These are phyloP conservation scores for Boletus rubroflammeus DNA, from an alignment of 768 basidiomycete species.

Conservation along the genomic window DNA sequence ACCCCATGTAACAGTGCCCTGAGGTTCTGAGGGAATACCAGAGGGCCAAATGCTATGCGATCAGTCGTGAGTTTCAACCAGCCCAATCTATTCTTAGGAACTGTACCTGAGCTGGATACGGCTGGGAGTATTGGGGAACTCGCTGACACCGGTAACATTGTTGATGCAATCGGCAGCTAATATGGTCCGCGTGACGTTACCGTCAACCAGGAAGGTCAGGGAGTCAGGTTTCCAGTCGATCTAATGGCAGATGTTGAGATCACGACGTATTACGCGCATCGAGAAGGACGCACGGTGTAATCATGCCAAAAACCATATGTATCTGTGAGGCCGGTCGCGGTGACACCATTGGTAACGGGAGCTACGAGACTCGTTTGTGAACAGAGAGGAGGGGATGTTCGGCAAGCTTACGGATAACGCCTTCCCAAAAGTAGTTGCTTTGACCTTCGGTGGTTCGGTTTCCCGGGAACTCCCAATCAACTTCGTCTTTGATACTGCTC, in stretches of 20 bases:
- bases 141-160: slow-evolving; percentile 45
- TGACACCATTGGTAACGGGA: slow-evolving; percentile 46
- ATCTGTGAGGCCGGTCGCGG: slow-evolving; percentile 49
- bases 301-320: slow-evolving; percentile 72
- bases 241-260: slow-evolving; percentile 33
- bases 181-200: slow-evolving; percentile 65
- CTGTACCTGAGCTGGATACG: slow-evolving; percentile 74
- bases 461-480: slow-evolving; percentile 86
- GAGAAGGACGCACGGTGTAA: slow-evolving; percentile 52
- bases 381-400: background rate
- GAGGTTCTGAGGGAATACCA: slow-evolving; percentile 55
- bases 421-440: slow-evolving; percentile 81
- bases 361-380: slow-evolving; percentile 29
- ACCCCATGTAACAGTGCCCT: slow-evolving; percentile 75
- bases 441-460: slow-evolving; percentile 60
- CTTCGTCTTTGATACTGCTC: slow-evolving; percentile 81
- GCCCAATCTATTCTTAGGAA: background rate
- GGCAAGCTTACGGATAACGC: slow-evolving; percentile 52
- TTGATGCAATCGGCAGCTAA: slow-evolving; percentile 56
- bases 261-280: background rate
- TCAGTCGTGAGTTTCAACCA: slow-evolving; percentile 1
- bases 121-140: slow-evolving; percentile 76
- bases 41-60: slow-evolving; percentile 69
- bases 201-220: slow-evolving; percentile 68
- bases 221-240: slow-evolving; percentile 76